phyloP scores from a whole-genome alignment of 2,329 filamentous ascomycete species.

The Cytospora chrysosperma region DNA sequence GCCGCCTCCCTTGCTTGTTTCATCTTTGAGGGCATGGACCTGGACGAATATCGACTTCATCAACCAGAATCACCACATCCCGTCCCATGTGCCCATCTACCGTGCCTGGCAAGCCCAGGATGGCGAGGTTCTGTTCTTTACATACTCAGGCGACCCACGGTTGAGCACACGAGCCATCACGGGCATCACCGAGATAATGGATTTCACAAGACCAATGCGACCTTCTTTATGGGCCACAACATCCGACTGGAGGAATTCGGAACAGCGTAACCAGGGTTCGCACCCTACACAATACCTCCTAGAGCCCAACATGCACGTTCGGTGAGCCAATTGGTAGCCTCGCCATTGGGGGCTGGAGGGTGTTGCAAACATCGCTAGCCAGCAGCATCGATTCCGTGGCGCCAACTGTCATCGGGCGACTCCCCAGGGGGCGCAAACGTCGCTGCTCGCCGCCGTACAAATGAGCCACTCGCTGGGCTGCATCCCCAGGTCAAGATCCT shows the following conservation, averaged over 20 bases:
- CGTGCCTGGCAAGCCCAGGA: background rate
- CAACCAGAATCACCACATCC: constrained; percentile 1
- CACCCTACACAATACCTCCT: background rate
- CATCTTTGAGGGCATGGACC: constrained; percentile 12
- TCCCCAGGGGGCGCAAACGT: background rate
- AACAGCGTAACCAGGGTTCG: background rate
- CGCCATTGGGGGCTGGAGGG: background rate
- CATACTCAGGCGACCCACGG: background rate
- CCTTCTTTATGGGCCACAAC: background rate
- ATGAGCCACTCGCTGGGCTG: background rate
- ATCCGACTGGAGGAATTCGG: background rate
- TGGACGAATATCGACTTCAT: constrained; percentile 12
- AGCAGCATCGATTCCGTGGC: background rate
- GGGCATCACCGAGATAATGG: background rate
- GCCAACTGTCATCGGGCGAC: background rate
- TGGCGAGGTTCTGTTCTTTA: background rate
- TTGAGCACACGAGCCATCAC: background rate
- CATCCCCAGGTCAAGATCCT: background rate
- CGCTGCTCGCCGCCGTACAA: background rate
- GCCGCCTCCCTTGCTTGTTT: constrained; percentile 15
- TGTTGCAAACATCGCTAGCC: background rate
- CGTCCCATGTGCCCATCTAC: background rate
- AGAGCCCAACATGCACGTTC: background rate
- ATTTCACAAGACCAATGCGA: background rate
- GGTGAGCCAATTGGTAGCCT: background rate